A percentile compares a stretch with the other conserved stretches of the same genome.
Conservation (phyloP, 192 early-diverging fungal species). For the Obelidium mucronatum region DNA sequence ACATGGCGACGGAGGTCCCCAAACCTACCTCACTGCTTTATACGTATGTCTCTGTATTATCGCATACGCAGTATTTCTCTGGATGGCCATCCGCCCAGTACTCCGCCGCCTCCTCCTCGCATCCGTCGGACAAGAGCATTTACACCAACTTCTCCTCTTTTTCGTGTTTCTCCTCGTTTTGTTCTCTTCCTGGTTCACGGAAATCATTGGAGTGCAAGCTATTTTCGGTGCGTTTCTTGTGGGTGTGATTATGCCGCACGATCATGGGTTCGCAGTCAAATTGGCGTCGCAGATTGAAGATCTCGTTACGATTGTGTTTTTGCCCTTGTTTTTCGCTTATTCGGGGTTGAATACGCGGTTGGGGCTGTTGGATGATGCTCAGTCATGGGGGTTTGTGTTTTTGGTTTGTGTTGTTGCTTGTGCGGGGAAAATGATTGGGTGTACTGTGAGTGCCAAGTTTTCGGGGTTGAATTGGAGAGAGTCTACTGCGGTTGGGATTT, state of each 20-base stretch:
- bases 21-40: slow-evolving; percentile 65
- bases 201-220: slow-evolving; percentile 77
- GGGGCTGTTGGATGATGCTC: slow-evolving; percentile 70
- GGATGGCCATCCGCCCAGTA: slow-evolving; percentile 72
- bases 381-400: slow-evolving; percentile 78
- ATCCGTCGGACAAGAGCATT: neutral
- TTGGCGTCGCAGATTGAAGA: slow-evolving; percentile 94
- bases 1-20: slow-evolving; percentile 37
- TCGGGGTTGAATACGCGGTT: slow-evolving; percentile 90
- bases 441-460: slow-evolving; percentile 46
- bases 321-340: slow-evolving; percentile 89
- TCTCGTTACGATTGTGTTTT: slow-evolving; percentile 79
- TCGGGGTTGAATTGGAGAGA: slow-evolving; percentile 82
- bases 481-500: slow-evolving; percentile 80
- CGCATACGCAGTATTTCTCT: slow-evolving; percentile 73
- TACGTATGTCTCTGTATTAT: slow-evolving; percentile 78
- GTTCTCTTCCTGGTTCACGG: slow-evolving; percentile 58
- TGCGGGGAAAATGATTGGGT: slow-evolving; percentile 86
- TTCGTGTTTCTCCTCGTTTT: slow-evolving; percentile 75
- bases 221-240: slow-evolving; percentile 93
- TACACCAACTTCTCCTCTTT: slow-evolving; percentile 67
- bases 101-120: slow-evolving; percentile 41
- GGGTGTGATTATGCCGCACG: slow-evolving; percentile 90
- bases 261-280: slow-evolving; percentile 81
- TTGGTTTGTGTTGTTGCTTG: slow-evolving; percentile 79